Evolutionary conservation across 768 basidiomycete species (phyloP).

Genomic region (Termitomyces sp.): DNA sequence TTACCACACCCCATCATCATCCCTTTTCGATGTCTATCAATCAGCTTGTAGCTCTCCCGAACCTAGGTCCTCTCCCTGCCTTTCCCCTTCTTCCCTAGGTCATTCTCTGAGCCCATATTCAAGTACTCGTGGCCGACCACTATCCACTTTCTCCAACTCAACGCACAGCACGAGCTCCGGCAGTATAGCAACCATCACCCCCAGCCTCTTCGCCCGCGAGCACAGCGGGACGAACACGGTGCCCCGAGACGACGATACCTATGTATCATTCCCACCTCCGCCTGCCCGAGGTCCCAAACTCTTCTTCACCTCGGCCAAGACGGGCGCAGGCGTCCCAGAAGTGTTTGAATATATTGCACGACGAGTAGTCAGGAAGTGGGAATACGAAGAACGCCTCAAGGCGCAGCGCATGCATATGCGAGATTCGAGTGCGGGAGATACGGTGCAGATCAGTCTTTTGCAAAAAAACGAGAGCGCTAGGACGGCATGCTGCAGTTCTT

Average conservation of each 20-base stretch:
- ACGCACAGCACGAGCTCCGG: constrained; percentile 30
- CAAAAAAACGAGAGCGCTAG: neutral
- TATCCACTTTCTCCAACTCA: constrained; percentile 20
- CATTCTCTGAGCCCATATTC: constrained; percentile 17
- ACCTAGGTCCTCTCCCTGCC: constrained; percentile 24
- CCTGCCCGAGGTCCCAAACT: constrained; percentile 56
- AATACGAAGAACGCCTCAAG: constrained; percentile 58
- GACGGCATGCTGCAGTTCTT: constrained; percentile 11
- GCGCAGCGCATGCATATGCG: constrained; percentile 34
- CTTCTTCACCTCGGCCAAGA: constrained; percentile 77
- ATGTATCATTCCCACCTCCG: constrained; percentile 20
- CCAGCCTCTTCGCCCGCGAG: constrained; percentile 46
- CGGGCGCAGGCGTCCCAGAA: constrained; percentile 62
- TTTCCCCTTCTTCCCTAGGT: neutral
- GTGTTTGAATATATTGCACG: constrained; percentile 75
- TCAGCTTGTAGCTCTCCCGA: constrained; percentile 60
- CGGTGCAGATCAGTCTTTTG: constrained; percentile 28
- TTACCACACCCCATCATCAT: constrained; percentile 79
- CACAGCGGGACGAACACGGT: constrained; percentile 4
- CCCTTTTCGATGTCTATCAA: constrained; percentile 58
- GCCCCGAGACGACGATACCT: constrained; percentile 1
- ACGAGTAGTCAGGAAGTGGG: constrained; percentile 59
- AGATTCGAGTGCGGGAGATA: constrained; percentile 31
- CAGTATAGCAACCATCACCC: constrained; percentile 55
- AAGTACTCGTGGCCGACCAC: constrained; percentile 19